phyloP scores from a whole-genome alignment of 805 yeast species.

The Saturnispora besseyi region DNA sequence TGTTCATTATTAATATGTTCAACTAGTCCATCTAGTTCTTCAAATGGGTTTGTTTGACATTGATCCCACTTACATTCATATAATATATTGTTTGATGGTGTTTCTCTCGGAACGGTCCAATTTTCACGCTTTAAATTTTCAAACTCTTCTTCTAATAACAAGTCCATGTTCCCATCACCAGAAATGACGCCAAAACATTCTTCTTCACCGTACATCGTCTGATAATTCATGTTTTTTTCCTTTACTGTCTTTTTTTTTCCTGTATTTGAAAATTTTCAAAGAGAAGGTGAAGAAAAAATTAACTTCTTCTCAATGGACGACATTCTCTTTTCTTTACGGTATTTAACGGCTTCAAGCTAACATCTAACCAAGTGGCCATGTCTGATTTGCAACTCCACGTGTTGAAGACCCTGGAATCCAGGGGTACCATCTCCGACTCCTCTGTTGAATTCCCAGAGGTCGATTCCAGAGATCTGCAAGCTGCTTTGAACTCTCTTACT shows the following conservation, averaged over 20 bases:
- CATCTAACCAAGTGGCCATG: constrained; percentile 32
- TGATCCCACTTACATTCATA: constrained; percentile 31
- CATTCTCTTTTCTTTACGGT: background rate
- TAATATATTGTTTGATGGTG: background rate
- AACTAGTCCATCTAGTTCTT: constrained; percentile 31
- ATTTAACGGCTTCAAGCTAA: background rate
- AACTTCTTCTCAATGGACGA: background rate
- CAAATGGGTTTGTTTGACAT: constrained; percentile 22
- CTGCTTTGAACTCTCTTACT: constrained; percentile 80
- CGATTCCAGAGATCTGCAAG: constrained; percentile 56
- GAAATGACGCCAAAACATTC: background rate
- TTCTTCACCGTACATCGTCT: background rate
- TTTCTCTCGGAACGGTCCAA: background rate
- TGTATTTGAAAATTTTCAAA: background rate
- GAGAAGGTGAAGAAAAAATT: background rate
- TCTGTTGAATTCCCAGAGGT: constrained; percentile 54
- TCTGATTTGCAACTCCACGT: constrained; percentile 58
- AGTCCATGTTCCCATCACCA: constrained; percentile 11
- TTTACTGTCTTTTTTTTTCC: background rate
- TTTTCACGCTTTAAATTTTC: constrained; percentile 15
- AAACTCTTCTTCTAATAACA: constrained; percentile 19
- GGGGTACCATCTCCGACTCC: constrained; percentile 63
- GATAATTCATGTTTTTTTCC: constrained; percentile 6
- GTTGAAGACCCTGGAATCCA: constrained; percentile 54
- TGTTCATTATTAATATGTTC: constrained; percentile 34